Percentiles rank a stretch among this genome's conserved stretches.
These are phyloP conservation scores for Boletellus ananiceps DNA, from an alignment of 768 basidiomycete genomes.

Conservation along the genomic window DNA sequence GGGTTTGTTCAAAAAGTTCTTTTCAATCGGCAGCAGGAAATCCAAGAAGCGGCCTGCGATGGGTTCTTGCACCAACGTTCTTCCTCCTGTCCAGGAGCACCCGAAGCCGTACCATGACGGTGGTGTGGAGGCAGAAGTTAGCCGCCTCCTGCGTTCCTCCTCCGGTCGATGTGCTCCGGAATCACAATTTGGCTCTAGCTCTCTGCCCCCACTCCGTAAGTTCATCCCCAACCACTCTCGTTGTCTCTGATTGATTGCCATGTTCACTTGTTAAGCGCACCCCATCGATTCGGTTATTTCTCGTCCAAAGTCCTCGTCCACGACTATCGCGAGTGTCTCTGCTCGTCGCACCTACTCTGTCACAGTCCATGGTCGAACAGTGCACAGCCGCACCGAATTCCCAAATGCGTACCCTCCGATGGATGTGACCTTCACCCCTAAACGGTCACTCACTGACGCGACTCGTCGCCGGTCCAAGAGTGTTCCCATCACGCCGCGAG, in stretches of 20 bases:
- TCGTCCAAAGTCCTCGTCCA: conserved; percentile 45
- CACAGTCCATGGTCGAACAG: conserved; percentile 60
- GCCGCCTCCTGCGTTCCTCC: conserved; percentile 61
- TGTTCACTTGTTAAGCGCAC: conserved; percentile 42
- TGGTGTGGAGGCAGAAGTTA: conserved; percentile 42
- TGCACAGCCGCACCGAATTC: conserved; percentile 59
- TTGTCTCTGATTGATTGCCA: neutral
- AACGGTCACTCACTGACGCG: conserved; percentile 27
- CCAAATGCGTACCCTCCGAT: conserved; percentile 54
- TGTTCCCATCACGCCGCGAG: conserved; percentile 39
- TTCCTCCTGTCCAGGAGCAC: conserved; percentile 21
- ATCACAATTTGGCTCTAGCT: conserved; percentile 50
- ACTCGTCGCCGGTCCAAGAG: conserved; percentile 28
- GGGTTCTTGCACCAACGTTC: conserved; percentile 26
- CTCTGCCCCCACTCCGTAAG: conserved; percentile 70
- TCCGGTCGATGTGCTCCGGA: conserved; percentile 62
- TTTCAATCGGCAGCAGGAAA: conserved; percentile 65
- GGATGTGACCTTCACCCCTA: conserved; percentile 24
- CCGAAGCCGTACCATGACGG: conserved; percentile 30
- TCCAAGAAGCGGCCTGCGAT: conserved; percentile 40
- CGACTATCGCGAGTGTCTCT: conserved; percentile 50
- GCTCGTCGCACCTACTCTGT: conserved; percentile 66
- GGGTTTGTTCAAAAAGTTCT: conserved; percentile 67
- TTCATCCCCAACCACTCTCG: conserved; percentile 4
- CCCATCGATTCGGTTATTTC: conserved; percentile 58